Evolutionary conservation across 345 rosid genomes (phyloP), one percentile per base, ranked within the genome.

Genomic region (Raphanus sativus): DNA sequence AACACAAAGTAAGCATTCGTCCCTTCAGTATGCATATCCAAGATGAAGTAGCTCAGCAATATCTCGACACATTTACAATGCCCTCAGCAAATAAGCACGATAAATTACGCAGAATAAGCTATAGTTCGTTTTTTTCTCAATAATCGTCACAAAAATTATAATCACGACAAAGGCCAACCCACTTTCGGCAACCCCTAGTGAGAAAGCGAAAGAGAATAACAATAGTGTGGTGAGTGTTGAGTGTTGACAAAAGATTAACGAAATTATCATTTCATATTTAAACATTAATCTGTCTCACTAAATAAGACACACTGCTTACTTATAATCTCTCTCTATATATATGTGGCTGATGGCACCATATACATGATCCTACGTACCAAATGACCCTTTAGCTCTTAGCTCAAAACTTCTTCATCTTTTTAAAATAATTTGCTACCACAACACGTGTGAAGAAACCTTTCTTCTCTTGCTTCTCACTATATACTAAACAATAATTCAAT

Each of bases 261-360:
- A 58, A 38, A 66, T 54, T 33, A 74, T 26, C 30, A 32, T 66
- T 38, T 56, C 59, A 28, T 65, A 55, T 75, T 66, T 75, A 56
- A n/a, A 74, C 32, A 67, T 30, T 67, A 59, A 13, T 75, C 63
- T 11, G 34, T 40, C 67, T 29, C 72, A 58, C 21, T 21, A 21
- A 21, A 21, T 21, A 21, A 21, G 21, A 21, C 21, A 21, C 21
- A 21, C 72, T 75, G 40, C 62, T 24, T 38, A 38, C 61, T 71
- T 38, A 48, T 6, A 21, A 21, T 21, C 21, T 21, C 21, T 7
- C 30, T 42, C 52, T 77, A 65, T 77, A 70, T n/a, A n/a, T n/a
- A n/a, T n/a, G 28, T 77, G 66, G 62, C 48, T 71, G 68, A 32
- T 70, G 77, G 58, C 80, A 85, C 84, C 84, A 72, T 28, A 75